Evolutionary conservation across 2,329 filamentous ascomycete species (phyloP).

Genomic region (Fusarium neocosmosporiellum): DNA sequence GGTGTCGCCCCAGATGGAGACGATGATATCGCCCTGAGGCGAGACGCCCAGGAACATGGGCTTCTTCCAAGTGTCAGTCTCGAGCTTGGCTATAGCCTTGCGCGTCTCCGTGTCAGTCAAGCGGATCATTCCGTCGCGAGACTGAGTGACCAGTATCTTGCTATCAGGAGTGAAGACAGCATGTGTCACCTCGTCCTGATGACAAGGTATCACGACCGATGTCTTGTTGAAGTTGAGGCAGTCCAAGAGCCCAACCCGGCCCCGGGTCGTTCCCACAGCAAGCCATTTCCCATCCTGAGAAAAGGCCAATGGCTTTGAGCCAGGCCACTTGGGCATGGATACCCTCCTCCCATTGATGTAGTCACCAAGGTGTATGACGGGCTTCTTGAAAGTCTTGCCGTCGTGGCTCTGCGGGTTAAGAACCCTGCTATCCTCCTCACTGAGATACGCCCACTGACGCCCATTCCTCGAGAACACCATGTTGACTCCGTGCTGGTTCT

Average conservation of each 20-base stretch:
- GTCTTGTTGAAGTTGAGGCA: slow-evolving; percentile 25
- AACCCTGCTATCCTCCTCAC: slow-evolving; percentile 40
- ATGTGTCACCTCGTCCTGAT: slow-evolving; percentile 42
- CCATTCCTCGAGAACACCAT: slow-evolving; percentile 37
- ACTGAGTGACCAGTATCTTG: slow-evolving; percentile 38
- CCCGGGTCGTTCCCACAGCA: slow-evolving; percentile 34
- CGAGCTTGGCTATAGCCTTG: slow-evolving; percentile 43
- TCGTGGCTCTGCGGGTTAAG: slow-evolving; percentile 35
- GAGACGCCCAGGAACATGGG: slow-evolving; percentile 43
- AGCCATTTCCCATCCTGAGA: slow-evolving; percentile 38
- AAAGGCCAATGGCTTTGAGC: slow-evolving; percentile 40
- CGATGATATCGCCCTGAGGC: slow-evolving; percentile 44
- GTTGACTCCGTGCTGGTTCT: slow-evolving; percentile 41
- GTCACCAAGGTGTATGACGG: slow-evolving; percentile 38
- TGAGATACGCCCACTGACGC: slow-evolving; percentile 40
- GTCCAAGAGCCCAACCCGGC: slow-evolving; percentile 41
- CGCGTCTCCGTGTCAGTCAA: slow-evolving; percentile 35
- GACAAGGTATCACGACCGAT: slow-evolving; percentile 33
- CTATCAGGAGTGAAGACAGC: slow-evolving; percentile 43
- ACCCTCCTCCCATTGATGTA: slow-evolving; percentile 37
- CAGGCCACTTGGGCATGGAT: slow-evolving; percentile 35
- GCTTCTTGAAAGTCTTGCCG: slow-evolving; percentile 36
- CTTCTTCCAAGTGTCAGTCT: slow-evolving; percentile 44
- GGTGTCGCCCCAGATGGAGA: slow-evolving; percentile 49
- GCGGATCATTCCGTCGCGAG: slow-evolving; percentile 44